phyloP scores from a whole-genome alignment of 139 green algal genomes.

The Bryopsis sp. region DNA sequence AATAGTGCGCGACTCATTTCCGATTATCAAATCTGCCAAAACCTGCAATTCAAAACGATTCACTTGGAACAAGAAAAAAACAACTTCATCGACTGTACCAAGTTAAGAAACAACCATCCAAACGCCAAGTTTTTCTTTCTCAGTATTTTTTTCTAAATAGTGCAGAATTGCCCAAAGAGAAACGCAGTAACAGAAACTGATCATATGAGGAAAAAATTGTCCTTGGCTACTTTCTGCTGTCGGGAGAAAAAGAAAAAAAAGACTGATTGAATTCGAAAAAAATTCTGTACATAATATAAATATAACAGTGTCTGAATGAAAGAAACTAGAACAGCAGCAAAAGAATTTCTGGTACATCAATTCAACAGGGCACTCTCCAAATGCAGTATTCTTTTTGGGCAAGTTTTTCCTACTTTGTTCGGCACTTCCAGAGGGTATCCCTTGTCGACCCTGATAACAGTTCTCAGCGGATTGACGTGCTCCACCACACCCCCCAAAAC shows the following conservation, averaged over 20 bases:
- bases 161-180: neutral
- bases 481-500: conserved; percentile 27
- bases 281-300: no score
- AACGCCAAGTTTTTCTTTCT: neutral
- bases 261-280: no score
- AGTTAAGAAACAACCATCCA: neutral
- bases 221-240: no score
- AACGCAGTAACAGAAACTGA: neutral
- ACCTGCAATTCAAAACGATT: conserved; percentile 19
- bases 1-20: conserved; percentile 27
- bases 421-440: conserved; percentile 29
- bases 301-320: neutral
- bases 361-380: neutral
- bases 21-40: conserved; percentile 32
- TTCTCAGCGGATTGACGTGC: conserved; percentile 32
- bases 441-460: conserved; percentile 26
- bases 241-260: no score
- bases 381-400: neutral
- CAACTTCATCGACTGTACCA: neutral
- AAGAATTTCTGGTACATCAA: neutral
- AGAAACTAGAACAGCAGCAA: neutral
- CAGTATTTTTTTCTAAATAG: neutral
- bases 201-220: neutral
- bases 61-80: neutral
- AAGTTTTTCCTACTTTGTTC: conserved; percentile 29